Conservation (phyloP, 768 basidiomycete genomes). For the Suillus americanus region DNA sequence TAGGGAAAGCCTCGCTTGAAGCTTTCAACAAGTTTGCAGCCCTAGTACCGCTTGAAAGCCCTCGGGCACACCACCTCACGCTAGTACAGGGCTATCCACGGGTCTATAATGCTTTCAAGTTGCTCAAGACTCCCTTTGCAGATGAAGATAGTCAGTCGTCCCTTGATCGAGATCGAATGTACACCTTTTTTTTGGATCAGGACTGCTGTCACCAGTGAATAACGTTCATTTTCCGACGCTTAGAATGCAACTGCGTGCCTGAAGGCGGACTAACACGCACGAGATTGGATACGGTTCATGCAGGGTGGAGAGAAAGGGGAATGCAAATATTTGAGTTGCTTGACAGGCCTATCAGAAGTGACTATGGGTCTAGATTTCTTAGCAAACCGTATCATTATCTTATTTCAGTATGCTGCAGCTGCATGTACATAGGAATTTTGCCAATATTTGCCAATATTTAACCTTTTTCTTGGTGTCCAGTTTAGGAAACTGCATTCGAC, state of each 20-base stretch:
- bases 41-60: neutral
- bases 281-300: neutral
- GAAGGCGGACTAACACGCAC: neutral
- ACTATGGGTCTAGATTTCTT: neutral
- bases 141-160: too few species aligned
- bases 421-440: neutral
- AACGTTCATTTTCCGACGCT: conserved; percentile 3
- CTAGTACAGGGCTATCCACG: neutral
- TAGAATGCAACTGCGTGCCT: neutral
- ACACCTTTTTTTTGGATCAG: neutral
- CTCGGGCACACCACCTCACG: neutral
- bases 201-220: neutral
- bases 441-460: neutral
- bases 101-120: neutral
- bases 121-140: too few species aligned
- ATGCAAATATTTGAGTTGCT: too few species aligned
- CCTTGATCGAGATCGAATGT: neutral
- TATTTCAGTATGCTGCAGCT: neutral
- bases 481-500: neutral
- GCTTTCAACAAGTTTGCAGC: neutral
- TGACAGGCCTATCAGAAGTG: neutral
- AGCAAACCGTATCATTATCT: neutral
- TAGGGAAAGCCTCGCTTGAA: neutral
- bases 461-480: neutral
- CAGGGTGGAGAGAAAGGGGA: neutral